Evolutionary conservation across 2,329 filamentous ascomycete species (phyloP), one percentile per base, ranked within the genome.

Genomic region (Trichoderma guizhouense): DNA sequence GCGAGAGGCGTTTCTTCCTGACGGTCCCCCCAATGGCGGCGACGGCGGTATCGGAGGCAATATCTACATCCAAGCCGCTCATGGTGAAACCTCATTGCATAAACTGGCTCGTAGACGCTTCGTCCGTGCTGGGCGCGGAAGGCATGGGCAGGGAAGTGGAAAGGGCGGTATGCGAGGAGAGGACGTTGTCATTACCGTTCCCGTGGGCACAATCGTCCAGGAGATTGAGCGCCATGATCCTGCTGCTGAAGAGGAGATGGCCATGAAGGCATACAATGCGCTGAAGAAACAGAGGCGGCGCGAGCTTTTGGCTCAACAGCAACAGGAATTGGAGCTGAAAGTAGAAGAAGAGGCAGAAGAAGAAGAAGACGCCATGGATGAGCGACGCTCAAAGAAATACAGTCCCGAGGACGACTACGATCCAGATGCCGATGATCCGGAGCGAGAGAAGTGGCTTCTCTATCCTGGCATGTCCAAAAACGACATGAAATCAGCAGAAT

Each of bases 11-110:
- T 98, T 93, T 81, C 86, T 98, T 34, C 89, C 91, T 58, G 91
- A 97, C 74, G 96, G 96, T 0, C 96, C 96, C 12, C 90, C 96
- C 11, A 98, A 99, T 81, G 96, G 96, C 63, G 96, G 96, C 72
- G 94, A 99, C 79, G 96, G 96, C 55, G 96, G 96, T 5, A 92
- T 90, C 71, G 96, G 96, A 73, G 96, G 96, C 51, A 97, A 92
- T 77, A 86, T 99, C 75, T 98, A 97, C 81, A 97, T 99, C 72
- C 95, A 98, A 82, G 95, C 96, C 8, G 90, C 97, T 1, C 90
- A 92, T 69, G 94, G 94, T 72, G 93, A 98, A 82, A 98, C 94
- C 0, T 97, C 94, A 68, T 83, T 99, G 73, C 95, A 98, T 83
- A 98, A 98, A 83, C 86, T 99, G 11, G 92, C 93, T 1, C 87